These are phyloP conservation scores for Nakazawaea laoshanensis DNA, from an alignment of 805 yeast species.

Conservation along the genomic window DNA sequence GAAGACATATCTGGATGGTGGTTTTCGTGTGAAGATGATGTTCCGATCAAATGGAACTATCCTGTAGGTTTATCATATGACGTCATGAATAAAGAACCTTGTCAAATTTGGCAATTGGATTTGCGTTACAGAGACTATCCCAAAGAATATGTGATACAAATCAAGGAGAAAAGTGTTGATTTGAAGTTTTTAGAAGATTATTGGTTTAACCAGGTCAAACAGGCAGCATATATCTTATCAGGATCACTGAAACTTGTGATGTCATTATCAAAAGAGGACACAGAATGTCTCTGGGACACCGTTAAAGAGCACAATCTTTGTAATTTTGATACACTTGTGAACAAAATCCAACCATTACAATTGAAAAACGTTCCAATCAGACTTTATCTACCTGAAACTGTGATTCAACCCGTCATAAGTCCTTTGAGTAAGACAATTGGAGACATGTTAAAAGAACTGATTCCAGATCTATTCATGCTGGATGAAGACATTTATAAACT, in stretches of 20 bases:
- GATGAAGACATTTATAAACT: conserved; percentile 17
- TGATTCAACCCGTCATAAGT: conserved; percentile 23
- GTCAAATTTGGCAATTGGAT: conserved; percentile 33
- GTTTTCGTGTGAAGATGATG: conserved; percentile 46
- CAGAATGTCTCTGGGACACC: conserved; percentile 49
- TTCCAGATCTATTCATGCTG: conserved; percentile 36
- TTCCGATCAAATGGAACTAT: conserved; percentile 67
- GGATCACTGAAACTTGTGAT: conserved; percentile 79
- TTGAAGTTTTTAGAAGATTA: conserved; percentile 30
- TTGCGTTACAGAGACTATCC: conserved; percentile 38
- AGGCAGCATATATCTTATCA: conserved; percentile 63
- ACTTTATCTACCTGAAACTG: conserved; percentile 31
- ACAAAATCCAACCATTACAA: conserved; percentile 19
- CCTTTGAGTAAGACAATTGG: conserved; percentile 25
- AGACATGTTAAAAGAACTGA: conserved; percentile 24
- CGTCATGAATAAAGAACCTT: conserved; percentile 17
- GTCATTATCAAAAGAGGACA: conserved; percentile 58
- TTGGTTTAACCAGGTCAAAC: conserved; percentile 78
- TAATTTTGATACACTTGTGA: conserved; percentile 14
- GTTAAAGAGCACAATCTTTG: conserved; percentile 22
- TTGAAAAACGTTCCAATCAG: conserved; percentile 37
- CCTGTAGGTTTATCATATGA: conserved; percentile 71
- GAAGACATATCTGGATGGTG: conserved; percentile 33
- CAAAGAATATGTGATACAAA: conserved; percentile 31
- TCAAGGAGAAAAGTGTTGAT: not conserved